phyloP scores from a whole-genome alignment of 164 flowering plant genomes.

The Vitis cinerea region DNA sequence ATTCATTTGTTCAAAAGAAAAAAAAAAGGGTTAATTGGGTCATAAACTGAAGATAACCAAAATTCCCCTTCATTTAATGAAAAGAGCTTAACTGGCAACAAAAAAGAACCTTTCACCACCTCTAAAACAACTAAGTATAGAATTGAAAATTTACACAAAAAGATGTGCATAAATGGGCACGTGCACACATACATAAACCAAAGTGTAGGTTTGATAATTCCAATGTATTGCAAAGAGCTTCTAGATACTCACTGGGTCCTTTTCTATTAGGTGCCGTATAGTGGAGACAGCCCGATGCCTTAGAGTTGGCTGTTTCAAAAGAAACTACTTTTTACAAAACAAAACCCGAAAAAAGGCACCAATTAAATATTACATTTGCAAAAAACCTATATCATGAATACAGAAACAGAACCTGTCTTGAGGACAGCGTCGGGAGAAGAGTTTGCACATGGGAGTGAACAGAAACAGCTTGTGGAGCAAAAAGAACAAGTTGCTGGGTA shows the following conservation, averaged over 20 bases:
- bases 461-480: conserved; percentile 97
- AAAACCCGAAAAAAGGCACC: background rate
- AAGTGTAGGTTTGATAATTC: no score
- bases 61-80: no score
- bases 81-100: no score
- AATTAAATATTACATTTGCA: background rate
- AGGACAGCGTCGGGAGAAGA: conserved; percentile 80
- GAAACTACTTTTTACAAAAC: conserved; percentile 9
- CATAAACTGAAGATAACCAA: no score
- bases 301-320: conserved; percentile 68
- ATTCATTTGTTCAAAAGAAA: no score
- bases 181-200: no score
- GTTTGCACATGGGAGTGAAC: conserved; percentile 80
- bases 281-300: conserved; percentile 91
- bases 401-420: conserved; percentile 72
- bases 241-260: conserved; percentile 73
- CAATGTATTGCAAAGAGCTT: background rate
- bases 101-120: no score
- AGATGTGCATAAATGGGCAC: no score
- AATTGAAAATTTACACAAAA: no score
- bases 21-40: no score
- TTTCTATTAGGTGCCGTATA: conserved; percentile 88
- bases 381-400: background rate
- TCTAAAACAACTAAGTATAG: no score
- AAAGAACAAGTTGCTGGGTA: conserved; percentile 94